These are phyloP conservation scores for Flaveria robusta DNA, from an alignment of 129 eudicot species.

Conservation along the genomic window DNA sequence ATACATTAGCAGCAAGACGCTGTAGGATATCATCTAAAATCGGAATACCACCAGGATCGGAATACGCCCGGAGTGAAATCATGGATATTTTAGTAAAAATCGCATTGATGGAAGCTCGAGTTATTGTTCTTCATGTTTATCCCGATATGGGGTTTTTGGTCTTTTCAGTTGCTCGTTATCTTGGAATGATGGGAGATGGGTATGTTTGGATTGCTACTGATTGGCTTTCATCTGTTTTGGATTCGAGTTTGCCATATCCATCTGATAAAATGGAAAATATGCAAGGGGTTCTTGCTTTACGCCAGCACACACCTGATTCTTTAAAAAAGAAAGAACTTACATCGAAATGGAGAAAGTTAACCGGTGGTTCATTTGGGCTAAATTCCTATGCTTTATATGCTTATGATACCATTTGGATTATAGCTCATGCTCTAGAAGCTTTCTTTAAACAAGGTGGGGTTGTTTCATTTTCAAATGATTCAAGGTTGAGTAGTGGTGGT, in stretches of 20 bases:
- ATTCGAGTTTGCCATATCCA: conserved; percentile 49
- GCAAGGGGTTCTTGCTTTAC: conserved; percentile 87
- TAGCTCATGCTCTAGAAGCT: conserved; percentile 84
- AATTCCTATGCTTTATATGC: conserved; percentile 78
- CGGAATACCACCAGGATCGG: conserved; percentile 64
- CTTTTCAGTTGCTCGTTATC: conserved; percentile 65
- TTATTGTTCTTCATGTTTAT: conserved; percentile 80
- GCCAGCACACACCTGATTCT: conserved; percentile 71
- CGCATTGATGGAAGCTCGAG: conserved; percentile 75
- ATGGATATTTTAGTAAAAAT: conserved; percentile 84
- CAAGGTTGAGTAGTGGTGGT: conserved; percentile 43
- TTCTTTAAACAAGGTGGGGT: conserved; percentile 68
- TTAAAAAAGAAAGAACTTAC: conserved; percentile 48
- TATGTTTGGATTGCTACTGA: conserved; percentile 94
- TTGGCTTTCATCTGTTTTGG: conserved; percentile 82
- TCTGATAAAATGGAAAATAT: conserved; percentile 51
- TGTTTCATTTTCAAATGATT: conserved; percentile 73
- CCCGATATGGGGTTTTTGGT: conserved; percentile 64
- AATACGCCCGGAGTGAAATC: conserved; percentile 53
- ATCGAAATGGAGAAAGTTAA: conserved; percentile 53
- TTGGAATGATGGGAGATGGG: conserved; percentile 90
- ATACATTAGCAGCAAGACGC: conserved; percentile 77
- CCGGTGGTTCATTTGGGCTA: conserved; percentile 59
- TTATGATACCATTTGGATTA: conserved; percentile 76
- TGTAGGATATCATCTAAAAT: conserved; percentile 65